Percentiles rank a stretch among this genome's conserved stretches.
phyloP scores from a whole-genome alignment of 768 basidiomycete species.

The Suillus weaverae region DNA sequence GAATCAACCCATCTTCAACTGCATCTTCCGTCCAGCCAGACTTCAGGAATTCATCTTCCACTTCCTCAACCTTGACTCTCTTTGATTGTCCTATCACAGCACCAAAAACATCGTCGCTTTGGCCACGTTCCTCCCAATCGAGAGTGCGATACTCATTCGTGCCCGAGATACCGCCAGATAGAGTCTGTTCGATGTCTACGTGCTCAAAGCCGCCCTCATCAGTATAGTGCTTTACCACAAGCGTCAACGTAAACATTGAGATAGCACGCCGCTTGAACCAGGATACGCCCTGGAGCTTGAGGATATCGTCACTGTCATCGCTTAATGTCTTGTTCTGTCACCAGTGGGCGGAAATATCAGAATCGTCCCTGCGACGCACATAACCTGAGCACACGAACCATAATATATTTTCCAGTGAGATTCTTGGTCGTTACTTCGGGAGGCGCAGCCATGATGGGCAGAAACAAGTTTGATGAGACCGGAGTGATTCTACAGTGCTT shows the following conservation, averaged over 20 bases:
- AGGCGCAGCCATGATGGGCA: constrained; percentile 62
- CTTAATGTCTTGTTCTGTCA: constrained; percentile 68
- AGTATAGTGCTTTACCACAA: constrained; percentile 63
- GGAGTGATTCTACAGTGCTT: too few relatives aligned
- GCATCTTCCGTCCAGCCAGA: constrained; percentile 45
- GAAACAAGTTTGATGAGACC: background rate
- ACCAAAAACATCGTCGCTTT: constrained; percentile 66
- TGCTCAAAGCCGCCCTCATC: constrained; percentile 59
- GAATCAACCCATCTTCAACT: constrained; percentile 34
- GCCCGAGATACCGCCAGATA: constrained; percentile 62
- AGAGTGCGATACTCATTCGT: constrained; percentile 58
- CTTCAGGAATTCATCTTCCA: constrained; percentile 44
- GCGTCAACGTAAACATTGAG: constrained; percentile 52
- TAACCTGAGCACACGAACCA: constrained; percentile 44
- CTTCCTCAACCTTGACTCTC: constrained; percentile 47
- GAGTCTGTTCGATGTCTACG: constrained; percentile 64
- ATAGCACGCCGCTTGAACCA: constrained; percentile 74
- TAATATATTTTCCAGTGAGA: constrained; percentile 58
- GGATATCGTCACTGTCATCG: constrained; percentile 60
- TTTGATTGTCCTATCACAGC: constrained; percentile 52
- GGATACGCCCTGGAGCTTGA: constrained; percentile 67
- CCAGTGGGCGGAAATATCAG: background rate
- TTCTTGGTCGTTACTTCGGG: constrained; percentile 56
- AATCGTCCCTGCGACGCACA: background rate
- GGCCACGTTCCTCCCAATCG: constrained; percentile 52